A percentile compares a stretch with the other conserved stretches of the same genome.
These are phyloP conservation scores for Blastocystis hominis DNA, from an alignment of 352 stramenopile genomes.

Conservation along the genomic window DNA sequence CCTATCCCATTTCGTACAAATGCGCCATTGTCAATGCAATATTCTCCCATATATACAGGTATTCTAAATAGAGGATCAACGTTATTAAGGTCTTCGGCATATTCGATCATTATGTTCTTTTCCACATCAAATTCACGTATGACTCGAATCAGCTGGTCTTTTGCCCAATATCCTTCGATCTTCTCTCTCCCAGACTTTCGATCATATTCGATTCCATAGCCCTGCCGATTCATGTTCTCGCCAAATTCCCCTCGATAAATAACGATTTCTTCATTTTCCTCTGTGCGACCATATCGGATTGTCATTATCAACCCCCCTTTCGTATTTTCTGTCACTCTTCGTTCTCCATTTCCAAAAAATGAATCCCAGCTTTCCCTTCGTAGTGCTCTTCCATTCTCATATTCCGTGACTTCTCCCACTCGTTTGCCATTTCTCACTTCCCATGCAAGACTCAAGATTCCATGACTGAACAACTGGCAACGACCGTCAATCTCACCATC, in stretches of 20 bases:
- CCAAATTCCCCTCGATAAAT: background rate
- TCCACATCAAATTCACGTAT: no score
- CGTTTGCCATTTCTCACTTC: background rate
- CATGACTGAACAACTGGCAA: background rate
- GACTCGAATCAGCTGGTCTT: no score
- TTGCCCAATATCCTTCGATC: no score
- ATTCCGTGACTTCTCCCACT: background rate
- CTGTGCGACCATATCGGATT: no score
- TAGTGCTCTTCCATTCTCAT: background rate
- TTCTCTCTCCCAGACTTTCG: no score
- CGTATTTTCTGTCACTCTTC: background rate
- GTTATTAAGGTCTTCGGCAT: no score
- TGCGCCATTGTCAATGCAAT: no score
- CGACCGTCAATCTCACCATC: background rate
- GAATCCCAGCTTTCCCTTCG: background rate
- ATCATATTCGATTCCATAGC: no score
- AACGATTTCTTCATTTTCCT: background rate
- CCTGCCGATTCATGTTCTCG: background rate
- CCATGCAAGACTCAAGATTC: background rate
- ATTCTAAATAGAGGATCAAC: no score
- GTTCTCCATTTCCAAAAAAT: background rate
- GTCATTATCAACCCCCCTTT: background rate
- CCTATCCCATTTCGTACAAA: no score
- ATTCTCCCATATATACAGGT: no score
- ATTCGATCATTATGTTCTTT: no score